Percentiles rank a stretch among this genome's conserved stretches.
Conservation (phyloP, 208 protist genomes). For the Blechomonas ayalai region DNA sequence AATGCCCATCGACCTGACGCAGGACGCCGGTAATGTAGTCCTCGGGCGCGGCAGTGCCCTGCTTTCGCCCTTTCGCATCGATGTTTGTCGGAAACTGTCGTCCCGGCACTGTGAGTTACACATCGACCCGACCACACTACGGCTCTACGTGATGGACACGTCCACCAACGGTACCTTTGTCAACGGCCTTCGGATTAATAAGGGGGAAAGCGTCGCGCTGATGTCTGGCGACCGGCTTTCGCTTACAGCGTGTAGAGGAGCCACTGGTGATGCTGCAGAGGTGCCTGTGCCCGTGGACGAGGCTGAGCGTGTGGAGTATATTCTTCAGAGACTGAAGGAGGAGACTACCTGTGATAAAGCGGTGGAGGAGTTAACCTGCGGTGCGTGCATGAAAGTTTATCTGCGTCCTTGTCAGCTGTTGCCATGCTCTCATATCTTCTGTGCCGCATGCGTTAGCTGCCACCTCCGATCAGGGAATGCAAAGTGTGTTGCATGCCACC, state of each 20-base stretch:
- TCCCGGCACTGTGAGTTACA: conserved; percentile 60
- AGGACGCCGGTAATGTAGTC: conserved; percentile 26
- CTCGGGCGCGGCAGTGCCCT: conserved; percentile 73
- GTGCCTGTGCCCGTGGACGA: too few relatives aligned
- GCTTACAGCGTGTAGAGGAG: conserved; percentile 22
- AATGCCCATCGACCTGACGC: conserved; percentile 30
- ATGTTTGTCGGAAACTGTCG: conserved; percentile 38
- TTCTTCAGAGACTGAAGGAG: conserved; percentile 49
- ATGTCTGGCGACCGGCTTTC: conserved; percentile 43
- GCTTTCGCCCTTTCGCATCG: conserved; percentile 44
- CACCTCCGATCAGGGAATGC: conserved; percentile 31
- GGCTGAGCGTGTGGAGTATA: conserved; percentile 18
- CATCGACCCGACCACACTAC: conserved; percentile 45
- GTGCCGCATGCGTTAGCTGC: conserved; percentile 67
- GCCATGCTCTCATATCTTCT: conserved; percentile 89
- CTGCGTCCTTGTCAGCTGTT: conserved; percentile 67
- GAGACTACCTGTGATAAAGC: conserved; percentile 26
- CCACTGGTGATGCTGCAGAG: not conserved
- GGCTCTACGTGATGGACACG: conserved; percentile 43
- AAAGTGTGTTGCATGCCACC: conserved; percentile 69
- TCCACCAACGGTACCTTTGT: conserved; percentile 81
- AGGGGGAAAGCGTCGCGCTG: conserved; percentile 26
- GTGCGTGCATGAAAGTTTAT: conserved; percentile 56
- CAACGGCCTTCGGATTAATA: conserved; percentile 50
- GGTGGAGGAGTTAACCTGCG: conserved; percentile 69